Conservation (phyloP, 2,329 filamentous ascomycete species). For the Penicillium sp. region DNA sequence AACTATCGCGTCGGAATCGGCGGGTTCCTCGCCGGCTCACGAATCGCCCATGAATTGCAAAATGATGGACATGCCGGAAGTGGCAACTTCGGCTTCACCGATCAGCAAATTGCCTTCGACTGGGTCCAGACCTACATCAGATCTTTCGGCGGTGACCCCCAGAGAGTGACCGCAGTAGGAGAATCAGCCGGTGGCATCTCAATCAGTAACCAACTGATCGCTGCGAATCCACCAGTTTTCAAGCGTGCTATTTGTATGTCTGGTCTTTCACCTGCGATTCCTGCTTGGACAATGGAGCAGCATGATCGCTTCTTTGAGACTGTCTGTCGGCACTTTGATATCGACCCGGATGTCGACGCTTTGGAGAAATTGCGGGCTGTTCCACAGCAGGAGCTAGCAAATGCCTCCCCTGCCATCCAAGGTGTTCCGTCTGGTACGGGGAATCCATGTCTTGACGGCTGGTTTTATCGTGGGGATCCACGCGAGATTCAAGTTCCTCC, state of each 20-base stretch:
- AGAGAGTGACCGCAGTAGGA: constrained; percentile 32
- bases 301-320: constrained; percentile 24
- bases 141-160: constrained; percentile 35
- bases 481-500: constrained; percentile 18
- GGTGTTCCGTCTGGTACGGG: constrained; percentile 25
- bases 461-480: constrained; percentile 25
- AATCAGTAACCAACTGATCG: constrained; percentile 26
- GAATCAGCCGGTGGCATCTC: constrained; percentile 32
- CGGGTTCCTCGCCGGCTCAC: constrained; percentile 24
- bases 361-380: constrained; percentile 22
- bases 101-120: constrained; percentile 32
- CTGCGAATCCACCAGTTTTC: constrained; percentile 20
- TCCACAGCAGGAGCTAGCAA: constrained; percentile 26
- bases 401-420: constrained; percentile 25
- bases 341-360: constrained; percentile 16
- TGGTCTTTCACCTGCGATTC: constrained; percentile 23
- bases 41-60: constrained; percentile 18
- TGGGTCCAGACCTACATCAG: constrained; percentile 39
- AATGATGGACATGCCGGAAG: constrained; percentile 22
- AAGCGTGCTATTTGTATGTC: constrained; percentile 29
- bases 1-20: constrained; percentile 30
- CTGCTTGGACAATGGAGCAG: constrained; percentile 24
- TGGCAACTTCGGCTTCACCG: constrained; percentile 45
- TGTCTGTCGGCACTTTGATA: constrained; percentile 22
- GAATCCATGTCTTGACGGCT: constrained; percentile 28